Conservation (phyloP, 192 early-diverging fungal species). For the Dimargaris xerosporica region DNA sequence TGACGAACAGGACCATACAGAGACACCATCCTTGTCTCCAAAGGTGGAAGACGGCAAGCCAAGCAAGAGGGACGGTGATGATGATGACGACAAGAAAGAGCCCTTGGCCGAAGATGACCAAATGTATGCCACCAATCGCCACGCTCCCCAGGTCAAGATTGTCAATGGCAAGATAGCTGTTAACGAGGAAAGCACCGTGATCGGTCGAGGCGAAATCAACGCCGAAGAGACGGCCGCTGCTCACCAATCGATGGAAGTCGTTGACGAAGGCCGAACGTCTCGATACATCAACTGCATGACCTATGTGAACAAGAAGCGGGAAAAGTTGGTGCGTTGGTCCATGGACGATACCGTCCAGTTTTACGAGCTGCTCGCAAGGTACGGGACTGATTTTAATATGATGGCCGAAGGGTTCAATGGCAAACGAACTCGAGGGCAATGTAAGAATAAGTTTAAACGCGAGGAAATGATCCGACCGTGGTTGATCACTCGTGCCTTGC, state of each 20-base stretch:
- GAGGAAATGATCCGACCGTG: constrained; percentile 18
- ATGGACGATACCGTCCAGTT: constrained; percentile 25
- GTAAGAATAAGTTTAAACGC: constrained; percentile 28
- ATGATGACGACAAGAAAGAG: constrained; percentile 1
- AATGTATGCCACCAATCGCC: constrained; percentile 8
- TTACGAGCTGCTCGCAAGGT: constrained; percentile 20
- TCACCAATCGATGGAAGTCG: constrained; percentile 17
- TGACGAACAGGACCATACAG: neutral
- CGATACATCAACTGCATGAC: constrained; percentile 28
- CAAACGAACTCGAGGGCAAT: constrained; percentile 22
- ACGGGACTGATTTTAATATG: constrained; percentile 30
- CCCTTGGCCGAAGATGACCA: constrained; percentile 1
- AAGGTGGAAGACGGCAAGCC: neutral
- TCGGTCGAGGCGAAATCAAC: constrained; percentile 25
- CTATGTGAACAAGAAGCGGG: constrained; percentile 18
- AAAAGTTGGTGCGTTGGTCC: constrained; percentile 22
- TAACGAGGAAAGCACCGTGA: constrained; percentile 24
- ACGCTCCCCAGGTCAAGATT: constrained; percentile 27
- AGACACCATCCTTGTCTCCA: neutral
- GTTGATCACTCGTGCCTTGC: constrained; percentile 1
- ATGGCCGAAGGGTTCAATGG: constrained; percentile 18
- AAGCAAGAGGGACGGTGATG: neutral
- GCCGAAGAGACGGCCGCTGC: neutral
- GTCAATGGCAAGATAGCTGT: constrained; percentile 27
- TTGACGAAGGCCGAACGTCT: constrained; percentile 23